These are phyloP conservation scores for Globisporangium takayamanum DNA, from an alignment of 352 stramenopile genomes.

Conservation along the genomic window DNA sequence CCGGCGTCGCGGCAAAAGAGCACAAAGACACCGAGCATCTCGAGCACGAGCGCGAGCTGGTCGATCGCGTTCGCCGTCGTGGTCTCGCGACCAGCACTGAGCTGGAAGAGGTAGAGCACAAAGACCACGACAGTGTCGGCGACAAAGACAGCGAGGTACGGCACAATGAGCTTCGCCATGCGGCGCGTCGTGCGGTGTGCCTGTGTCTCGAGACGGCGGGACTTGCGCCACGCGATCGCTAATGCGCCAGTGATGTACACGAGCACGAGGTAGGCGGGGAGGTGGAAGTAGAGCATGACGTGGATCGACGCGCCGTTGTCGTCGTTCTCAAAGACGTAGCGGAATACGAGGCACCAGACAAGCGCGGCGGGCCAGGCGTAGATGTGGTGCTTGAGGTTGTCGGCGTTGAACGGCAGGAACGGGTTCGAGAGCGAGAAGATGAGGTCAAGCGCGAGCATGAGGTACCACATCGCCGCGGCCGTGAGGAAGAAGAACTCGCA, in stretches of 20 bases:
- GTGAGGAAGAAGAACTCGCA: conserved; percentile 79
- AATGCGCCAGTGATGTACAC: conserved; percentile 59
- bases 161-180: conserved; percentile 83
- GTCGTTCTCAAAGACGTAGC: conserved; percentile 40
- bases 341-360: conserved; percentile 65
- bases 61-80: conserved; percentile 55
- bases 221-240: conserved; percentile 60
- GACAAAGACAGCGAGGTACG: conserved; percentile 66
- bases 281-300: conserved; percentile 60
- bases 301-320: conserved; percentile 23
- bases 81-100: conserved; percentile 22
- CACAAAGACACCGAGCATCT: conserved; percentile 60
- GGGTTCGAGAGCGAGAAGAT: conserved; percentile 86
- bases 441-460: conserved; percentile 81
- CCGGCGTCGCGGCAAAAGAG: conserved; percentile 72
- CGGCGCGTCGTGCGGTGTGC: conserved; percentile 67
- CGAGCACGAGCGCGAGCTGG: conserved; percentile 65
- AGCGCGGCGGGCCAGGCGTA: conserved; percentile 69
- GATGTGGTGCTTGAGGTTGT: conserved; percentile 82
- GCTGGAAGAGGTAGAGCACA: conserved; percentile 44
- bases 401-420: conserved; percentile 81
- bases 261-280: conserved; percentile 61
- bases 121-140: conserved; percentile 41
- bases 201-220: conserved; percentile 62
- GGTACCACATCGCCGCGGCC: conserved; percentile 71